Conservation (phyloP, 257 asterid species). For the Jacaranda copaia region DNA sequence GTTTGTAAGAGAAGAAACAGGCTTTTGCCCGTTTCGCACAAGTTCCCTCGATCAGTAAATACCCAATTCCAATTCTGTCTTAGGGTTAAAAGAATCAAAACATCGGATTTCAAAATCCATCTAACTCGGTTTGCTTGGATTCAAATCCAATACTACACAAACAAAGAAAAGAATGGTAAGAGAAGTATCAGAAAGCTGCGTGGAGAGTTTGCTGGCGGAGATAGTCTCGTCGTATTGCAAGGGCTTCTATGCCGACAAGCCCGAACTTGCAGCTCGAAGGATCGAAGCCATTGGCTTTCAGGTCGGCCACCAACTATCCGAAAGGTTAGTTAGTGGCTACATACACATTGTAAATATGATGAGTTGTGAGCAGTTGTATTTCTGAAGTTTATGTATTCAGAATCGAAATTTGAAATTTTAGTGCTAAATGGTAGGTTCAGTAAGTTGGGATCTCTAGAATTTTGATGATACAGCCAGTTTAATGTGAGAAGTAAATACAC, state of each 20-base stretch:
- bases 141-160: too few relatives aligned
- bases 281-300: conserved; percentile 77
- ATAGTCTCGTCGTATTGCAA: conserved; percentile 65
- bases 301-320: conserved; percentile 72
- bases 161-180: conserved; percentile 47
- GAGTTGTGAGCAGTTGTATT: background rate
- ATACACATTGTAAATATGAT: background rate
- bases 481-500: background rate
- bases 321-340: conserved; percentile 43
- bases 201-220: conserved; percentile 67
- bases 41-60: too few relatives aligned
- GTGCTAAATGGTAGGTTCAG: background rate
- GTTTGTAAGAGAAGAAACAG: too few relatives aligned
- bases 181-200: conserved; percentile 74
- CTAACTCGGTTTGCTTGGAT: too few relatives aligned
- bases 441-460: background rate
- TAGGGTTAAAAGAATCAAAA: too few relatives aligned
- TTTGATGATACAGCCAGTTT: background rate
- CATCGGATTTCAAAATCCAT: too few relatives aligned
- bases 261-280: conserved; percentile 71
- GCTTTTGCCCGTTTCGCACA: too few relatives aligned
- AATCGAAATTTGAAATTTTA: background rate
- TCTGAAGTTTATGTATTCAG: background rate
- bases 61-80: too few relatives aligned
- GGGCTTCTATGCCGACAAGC: conserved; percentile 64